Evolutionary conservation across 2,329 filamentous ascomycete species (phyloP).

Genomic region (Epichloe hybrida): DNA sequence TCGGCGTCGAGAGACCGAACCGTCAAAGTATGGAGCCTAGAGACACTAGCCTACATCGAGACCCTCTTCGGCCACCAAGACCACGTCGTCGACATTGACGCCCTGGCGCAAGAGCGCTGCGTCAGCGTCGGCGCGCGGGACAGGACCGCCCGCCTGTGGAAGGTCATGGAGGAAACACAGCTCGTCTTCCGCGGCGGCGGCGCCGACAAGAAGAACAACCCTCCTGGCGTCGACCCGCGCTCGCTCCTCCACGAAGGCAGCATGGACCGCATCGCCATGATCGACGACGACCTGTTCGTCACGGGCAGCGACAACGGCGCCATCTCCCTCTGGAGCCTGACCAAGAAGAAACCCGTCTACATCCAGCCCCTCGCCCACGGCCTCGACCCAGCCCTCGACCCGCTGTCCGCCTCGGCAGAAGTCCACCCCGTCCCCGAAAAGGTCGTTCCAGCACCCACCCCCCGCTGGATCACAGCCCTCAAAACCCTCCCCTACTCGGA

Average conservation of each 20-base stretch:
- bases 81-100: conserved; percentile 70
- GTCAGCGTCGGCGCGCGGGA: conserved; percentile 84
- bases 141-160: conserved; percentile 86
- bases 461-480: conserved; percentile 84
- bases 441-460: conserved; percentile 46
- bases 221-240: conserved; percentile 30
- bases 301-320: conserved; percentile 88
- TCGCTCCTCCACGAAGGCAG: conserved; percentile 61
- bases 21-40: conserved; percentile 87
- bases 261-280: conserved; percentile 82
- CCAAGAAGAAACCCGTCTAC: conserved; percentile 90
- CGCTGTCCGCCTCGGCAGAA: conserved; percentile 63
- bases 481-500: conserved; percentile 81
- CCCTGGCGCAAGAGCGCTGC: conserved; percentile 74
- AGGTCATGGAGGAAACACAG: conserved; percentile 89
- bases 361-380: conserved; percentile 74
- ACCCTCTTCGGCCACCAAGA: conserved; percentile 96
- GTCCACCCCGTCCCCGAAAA: conserved; percentile 39
- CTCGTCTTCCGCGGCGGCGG: conserved; percentile 86
- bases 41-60: conserved; percentile 87
- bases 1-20: conserved; percentile 83
- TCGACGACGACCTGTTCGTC: conserved; percentile 80
- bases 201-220: conserved; percentile 40
- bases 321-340: conserved; percentile 72
- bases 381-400: conserved; percentile 55